Base-by-base conservation (phyloP, 805 yeast genomes). In the Peterozyma xylosa region DNA sequence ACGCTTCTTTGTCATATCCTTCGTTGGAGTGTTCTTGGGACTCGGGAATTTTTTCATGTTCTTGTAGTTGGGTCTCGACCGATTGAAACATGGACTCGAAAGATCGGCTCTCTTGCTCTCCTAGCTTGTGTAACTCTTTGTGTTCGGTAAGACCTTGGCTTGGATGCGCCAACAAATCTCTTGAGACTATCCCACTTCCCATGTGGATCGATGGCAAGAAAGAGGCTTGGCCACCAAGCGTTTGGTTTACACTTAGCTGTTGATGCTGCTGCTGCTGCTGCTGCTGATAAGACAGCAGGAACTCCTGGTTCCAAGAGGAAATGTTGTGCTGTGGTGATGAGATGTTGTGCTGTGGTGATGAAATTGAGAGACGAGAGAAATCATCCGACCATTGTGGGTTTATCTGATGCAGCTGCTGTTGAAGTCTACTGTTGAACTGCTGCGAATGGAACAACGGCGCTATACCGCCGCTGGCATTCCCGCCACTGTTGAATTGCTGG, bases 41-140 rank as follows among this genome's bases (percentile, higher is more conserved):
- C 7, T 21, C 7, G 27, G 27, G 7, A 17, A 18, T 45, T 15
- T 37, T 17, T 38, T 44, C 37, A 3, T 42, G 16, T 14, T 43
- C 37, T 29, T 39, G 33, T n/a, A 56, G 18, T 36, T 58, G 55
- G 6, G 37, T 41, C 45, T 64, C 68, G 5, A 64, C 35, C 17
- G 51, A 54, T 16, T 51, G 51, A 44, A 65, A 64, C 1, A 59
- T 60, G 5, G 46, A 42, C 15, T 58, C 61, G 45, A 59, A 59
- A 18, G 38, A 15, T 21, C 27, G 27, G 13, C 11, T n/a, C 9
- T 18, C 27, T 41, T 41, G 43, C 1, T 27, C 7, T 50, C 27
- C 37, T 37, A 47, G 36, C 6, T 33, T 16, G 29, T 38, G 48
- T 33, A 38, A 32, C 17, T 48, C 45, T 30, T 45, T 45, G 27